phyloP scores from a whole-genome alignment of 192 early-diverging fungal species.

The Entrophospora sp. region DNA sequence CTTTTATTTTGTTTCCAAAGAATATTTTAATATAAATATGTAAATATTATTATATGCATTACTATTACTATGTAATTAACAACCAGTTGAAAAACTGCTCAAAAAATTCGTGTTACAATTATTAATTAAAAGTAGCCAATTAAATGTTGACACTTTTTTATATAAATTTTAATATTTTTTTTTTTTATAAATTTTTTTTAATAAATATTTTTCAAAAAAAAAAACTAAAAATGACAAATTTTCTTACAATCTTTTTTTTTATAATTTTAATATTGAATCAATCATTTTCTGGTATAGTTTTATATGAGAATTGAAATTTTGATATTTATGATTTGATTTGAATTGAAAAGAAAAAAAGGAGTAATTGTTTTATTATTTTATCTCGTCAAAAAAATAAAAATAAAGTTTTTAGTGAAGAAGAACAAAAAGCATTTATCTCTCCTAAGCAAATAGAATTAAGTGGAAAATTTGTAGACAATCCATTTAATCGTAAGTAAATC shows the following conservation, averaged over 20 bases:
- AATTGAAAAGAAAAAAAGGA: not conserved
- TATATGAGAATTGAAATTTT: no score
- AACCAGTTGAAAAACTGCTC: no score
- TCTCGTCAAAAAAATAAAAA: not conserved
- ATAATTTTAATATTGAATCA: not conserved
- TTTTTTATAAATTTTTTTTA: not conserved
- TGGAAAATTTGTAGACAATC: slow-evolving; percentile 32
- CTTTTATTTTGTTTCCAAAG: no score
- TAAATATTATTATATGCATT: no score
- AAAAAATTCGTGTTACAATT: no score
- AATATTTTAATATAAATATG: no score
- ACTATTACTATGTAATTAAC: no score
- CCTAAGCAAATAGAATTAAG: slow-evolving; percentile 8
- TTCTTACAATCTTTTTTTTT: not conserved
- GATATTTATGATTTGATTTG: no score
- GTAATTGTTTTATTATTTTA: not conserved
- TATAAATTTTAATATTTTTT: not conserved
- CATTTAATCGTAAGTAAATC: slow-evolving; percentile 30
- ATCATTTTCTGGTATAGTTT: not conserved
- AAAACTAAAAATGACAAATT: not conserved
- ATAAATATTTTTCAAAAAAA: not conserved
- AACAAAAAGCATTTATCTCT: not conserved
- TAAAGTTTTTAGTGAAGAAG: not conserved
- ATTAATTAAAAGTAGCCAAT: no score
- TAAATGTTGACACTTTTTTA: not conserved